Evolutionary conservation across 1,284 basidiomycete species (phyloP).

Genomic region (Butyriboletus regius): DNA sequence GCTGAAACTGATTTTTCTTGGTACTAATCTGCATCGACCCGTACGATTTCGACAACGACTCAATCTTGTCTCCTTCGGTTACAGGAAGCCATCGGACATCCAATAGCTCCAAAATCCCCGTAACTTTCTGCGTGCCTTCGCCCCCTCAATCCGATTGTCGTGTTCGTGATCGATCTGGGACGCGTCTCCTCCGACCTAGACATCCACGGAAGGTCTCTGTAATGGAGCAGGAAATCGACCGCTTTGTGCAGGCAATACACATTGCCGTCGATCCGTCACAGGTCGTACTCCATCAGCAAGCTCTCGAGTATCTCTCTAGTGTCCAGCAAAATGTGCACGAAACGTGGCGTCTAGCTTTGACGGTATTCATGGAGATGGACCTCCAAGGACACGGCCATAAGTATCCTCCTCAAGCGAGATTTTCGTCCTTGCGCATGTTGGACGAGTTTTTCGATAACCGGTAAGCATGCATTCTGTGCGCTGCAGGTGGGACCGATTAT

Average conservation of each 20-base stretch:
- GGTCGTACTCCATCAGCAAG: conserved; percentile 64
- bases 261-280: conserved; percentile 77
- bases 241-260: conserved; percentile 73
- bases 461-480: conserved; percentile 43
- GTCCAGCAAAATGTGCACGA: conserved; percentile 69
- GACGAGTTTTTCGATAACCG: conserved; percentile 80
- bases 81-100: not conserved
- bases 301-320: conserved; percentile 70
- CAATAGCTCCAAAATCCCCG: not conserved
- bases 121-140: not conserved
- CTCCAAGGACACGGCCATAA: conserved; percentile 50
- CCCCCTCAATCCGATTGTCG: conserved; percentile 1
- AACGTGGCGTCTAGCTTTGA: conserved; percentile 73
- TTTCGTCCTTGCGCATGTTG: conserved; percentile 78
- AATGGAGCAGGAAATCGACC: conserved; percentile 70
- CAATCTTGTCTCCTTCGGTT: not conserved
- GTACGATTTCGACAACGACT: conserved; percentile 2
- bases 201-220: conserved; percentile 1
- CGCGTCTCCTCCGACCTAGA: conserved; percentile 12
- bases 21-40: conserved; percentile 5
- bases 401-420: conserved; percentile 68
- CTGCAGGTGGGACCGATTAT: not conserved
- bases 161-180: conserved; percentile 13
- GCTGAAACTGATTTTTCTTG: conserved; percentile 10
- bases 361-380: conserved; percentile 61